phyloP scores from a whole-genome alignment of 352 stramenopile genomes.

The Phytophthora aleatoria region DNA sequence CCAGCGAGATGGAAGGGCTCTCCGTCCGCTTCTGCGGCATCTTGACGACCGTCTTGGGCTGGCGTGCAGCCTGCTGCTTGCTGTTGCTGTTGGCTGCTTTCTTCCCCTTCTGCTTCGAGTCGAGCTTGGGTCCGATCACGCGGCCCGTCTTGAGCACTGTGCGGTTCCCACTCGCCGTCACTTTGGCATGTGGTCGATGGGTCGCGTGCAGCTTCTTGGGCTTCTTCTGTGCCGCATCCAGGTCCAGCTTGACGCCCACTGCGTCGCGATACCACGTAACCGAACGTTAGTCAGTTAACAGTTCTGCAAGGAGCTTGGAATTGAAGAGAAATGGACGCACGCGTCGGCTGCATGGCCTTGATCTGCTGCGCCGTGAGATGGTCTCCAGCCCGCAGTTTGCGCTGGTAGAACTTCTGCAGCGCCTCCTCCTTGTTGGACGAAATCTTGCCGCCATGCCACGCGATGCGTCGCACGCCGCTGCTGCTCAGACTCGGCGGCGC shows the following conservation, averaged over 20 bases:
- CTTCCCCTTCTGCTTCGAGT: constrained; percentile 19
- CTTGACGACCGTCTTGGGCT: constrained; percentile 33
- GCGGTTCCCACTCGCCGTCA: constrained; percentile 31
- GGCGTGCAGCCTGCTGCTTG: constrained; percentile 36
- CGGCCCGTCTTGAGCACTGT: constrained; percentile 68
- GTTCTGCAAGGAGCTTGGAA: neutral
- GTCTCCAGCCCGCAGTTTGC: constrained; percentile 61
- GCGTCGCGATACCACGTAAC: neutral
- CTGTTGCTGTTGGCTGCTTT: constrained; percentile 12
- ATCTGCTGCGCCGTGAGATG: constrained; percentile 56
- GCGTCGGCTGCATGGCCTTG: constrained; percentile 45
- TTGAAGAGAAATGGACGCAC: constrained; percentile 28
- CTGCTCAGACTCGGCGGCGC: constrained; percentile 26
- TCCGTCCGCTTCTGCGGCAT: constrained; percentile 25
- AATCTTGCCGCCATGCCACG: constrained; percentile 84
- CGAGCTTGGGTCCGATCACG: constrained; percentile 58
- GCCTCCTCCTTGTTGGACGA: constrained; percentile 87
- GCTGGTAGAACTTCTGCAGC: constrained; percentile 85
- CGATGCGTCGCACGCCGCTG: constrained; percentile 45
- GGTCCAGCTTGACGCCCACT: constrained; percentile 32
- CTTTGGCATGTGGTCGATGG: constrained; percentile 56
- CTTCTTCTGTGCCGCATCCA: constrained; percentile 26
- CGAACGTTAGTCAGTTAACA: constrained; percentile 12
- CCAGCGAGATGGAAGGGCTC: constrained; percentile 43
- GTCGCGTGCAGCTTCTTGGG: constrained; percentile 54